These are phyloP conservation scores for Arthromyces matolae DNA, from an alignment of 768 basidiomycete species.

Conservation along the genomic window DNA sequence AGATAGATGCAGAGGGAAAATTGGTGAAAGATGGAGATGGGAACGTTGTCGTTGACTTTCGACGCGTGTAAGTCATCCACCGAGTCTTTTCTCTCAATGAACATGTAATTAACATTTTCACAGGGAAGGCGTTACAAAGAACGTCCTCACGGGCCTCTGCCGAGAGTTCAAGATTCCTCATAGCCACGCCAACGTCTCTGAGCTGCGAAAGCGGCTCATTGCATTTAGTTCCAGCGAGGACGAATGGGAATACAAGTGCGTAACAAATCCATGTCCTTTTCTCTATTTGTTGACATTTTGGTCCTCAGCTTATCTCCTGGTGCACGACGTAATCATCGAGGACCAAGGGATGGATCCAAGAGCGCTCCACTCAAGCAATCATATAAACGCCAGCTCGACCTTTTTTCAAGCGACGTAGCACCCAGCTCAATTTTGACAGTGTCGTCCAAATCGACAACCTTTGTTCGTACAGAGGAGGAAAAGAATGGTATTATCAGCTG, in stretches of 20 bases:
- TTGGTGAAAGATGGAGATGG: no score
- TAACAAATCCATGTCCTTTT: background rate
- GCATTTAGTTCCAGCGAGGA: slow-evolving; percentile 7
- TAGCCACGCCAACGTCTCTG: background rate
- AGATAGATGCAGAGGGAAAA: no score
- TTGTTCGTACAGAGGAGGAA: background rate
- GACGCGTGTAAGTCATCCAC: no score
- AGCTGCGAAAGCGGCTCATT: slow-evolving; percentile 3
- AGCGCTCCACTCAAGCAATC: slow-evolving; percentile 3
- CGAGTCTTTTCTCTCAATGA: no score
- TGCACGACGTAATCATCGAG: slow-evolving; percentile 1
- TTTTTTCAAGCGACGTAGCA: background rate
- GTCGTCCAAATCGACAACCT: background rate
- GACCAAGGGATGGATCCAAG: slow-evolving; percentile 1
- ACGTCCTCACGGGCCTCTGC: no score
- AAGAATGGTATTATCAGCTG: background rate
- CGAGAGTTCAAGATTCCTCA: slow-evolving; percentile 3
- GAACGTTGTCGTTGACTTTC: no score
- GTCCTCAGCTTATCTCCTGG: background rate
- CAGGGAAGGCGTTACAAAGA: no score
- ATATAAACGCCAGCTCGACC: background rate
- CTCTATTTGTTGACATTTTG: background rate
- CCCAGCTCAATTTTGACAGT: background rate
- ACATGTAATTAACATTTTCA: no score
- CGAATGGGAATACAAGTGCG: slow-evolving; percentile 7